Percentiles rank a stretch among this genome's conserved stretches.
phyloP scores from a whole-genome alignment of 2,329 filamentous ascomycete species.

The Intubia oerlemansii region DNA sequence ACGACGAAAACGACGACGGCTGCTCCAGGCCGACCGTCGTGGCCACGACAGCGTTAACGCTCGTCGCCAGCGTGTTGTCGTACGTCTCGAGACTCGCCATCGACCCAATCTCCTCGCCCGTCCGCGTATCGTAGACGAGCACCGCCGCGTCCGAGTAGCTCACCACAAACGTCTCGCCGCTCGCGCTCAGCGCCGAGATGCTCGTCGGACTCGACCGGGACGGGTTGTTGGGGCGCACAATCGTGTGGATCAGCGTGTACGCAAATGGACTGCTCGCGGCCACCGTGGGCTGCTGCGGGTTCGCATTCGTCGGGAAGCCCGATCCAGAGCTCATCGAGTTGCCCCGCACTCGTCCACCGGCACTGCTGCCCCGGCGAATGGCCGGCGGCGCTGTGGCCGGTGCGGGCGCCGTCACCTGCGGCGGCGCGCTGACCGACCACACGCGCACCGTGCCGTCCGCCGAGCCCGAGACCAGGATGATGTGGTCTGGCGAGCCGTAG shows the following conservation, averaged over 20 bases:
- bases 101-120: constrained; percentile 72
- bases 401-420: constrained; percentile 48
- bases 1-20: constrained; percentile 19
- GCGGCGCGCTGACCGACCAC: constrained; percentile 85
- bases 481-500: constrained; percentile 64
- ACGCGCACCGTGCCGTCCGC: constrained; percentile 83
- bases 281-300: constrained; percentile 70
- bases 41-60: constrained; percentile 79
- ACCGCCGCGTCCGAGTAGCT: constrained; percentile 81
- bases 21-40: constrained; percentile 70
- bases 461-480: constrained; percentile 75
- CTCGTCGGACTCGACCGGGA: constrained; percentile 78
- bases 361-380: constrained; percentile 29
- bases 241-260: constrained; percentile 73
- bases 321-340: constrained; percentile 92
- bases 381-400: constrained; percentile 9
- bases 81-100: constrained; percentile 95
- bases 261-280: constrained; percentile 74
- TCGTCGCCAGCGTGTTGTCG: constrained; percentile 56
- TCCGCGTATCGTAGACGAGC: constrained; percentile 77
- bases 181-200: constrained; percentile 69
- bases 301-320: constrained; percentile 78
- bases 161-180: constrained; percentile 78
- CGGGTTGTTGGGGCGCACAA: constrained; percentile 43
- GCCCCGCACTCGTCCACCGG: constrained; percentile 56